Conservation (phyloP, 345 rosid genomes). For the Adansonia digitata region DNA sequence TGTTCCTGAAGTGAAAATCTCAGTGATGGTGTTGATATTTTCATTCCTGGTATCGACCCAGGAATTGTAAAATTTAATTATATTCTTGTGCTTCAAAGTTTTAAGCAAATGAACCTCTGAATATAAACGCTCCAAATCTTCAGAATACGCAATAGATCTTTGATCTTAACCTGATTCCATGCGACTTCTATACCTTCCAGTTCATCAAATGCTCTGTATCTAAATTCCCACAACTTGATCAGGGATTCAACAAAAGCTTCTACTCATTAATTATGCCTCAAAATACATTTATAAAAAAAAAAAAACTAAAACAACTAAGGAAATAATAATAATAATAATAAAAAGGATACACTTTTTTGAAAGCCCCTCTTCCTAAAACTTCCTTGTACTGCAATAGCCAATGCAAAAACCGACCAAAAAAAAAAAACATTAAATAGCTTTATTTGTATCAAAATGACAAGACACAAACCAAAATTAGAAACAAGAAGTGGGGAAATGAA, state of each 20-base stretch:
- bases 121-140: constrained; percentile 76
- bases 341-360: constrained; percentile 94
- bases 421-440: background rate
- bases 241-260: constrained; percentile 36
- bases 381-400: constrained; percentile 87
- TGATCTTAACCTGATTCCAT: constrained; percentile 84
- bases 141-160: constrained; percentile 61
- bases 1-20: constrained; percentile 89
- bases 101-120: constrained; percentile 90
- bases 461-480: no score
- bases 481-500: no score
- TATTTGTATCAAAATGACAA: background rate
- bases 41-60: constrained; percentile 79
- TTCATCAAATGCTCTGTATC: constrained; percentile 94
- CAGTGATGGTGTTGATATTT: constrained; percentile 87
- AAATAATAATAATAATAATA: background rate
- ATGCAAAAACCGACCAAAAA: constrained; percentile 6
- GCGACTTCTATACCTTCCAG: constrained; percentile 94
- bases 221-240: constrained; percentile 36
- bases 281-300: background rate
- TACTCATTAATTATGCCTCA: background rate
- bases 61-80: constrained; percentile 71
- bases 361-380: constrained; percentile 93
- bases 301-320: constrained; percentile 2
- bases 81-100: constrained; percentile 88